phyloP scores from a whole-genome alignment of 257 asterid genomes.

The Lycium barbarum region DNA sequence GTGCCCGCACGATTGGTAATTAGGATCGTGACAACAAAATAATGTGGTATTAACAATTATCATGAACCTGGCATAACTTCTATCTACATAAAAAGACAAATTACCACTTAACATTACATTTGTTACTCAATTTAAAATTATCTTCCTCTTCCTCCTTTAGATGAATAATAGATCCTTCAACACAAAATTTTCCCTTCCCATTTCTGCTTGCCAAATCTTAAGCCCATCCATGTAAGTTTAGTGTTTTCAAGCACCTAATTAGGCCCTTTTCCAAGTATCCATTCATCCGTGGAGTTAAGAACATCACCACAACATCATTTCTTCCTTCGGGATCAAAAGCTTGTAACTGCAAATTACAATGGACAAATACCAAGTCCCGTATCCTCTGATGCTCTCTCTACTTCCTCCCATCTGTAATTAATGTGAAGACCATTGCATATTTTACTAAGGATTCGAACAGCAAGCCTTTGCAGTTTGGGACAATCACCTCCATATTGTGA shows the following conservation, averaged over 20 bases:
- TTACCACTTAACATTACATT: not conserved
- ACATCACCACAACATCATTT: slow-evolving; percentile 23
- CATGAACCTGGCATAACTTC: too few species aligned
- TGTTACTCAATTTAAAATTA: not conserved
- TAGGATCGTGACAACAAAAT: too few species aligned
- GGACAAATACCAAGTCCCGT: slow-evolving; percentile 48
- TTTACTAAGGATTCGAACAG: slow-evolving; percentile 60
- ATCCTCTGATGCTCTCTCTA: slow-evolving; percentile 41
- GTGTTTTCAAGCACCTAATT: slow-evolving; percentile 3
- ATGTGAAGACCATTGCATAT: slow-evolving; percentile 57
- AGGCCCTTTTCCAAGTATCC: slow-evolving; percentile 36
- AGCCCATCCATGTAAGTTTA: slow-evolving; percentile 32
- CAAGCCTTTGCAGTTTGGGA: slow-evolving; percentile 61
- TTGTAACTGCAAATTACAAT: slow-evolving; percentile 59
- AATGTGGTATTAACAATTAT: not conserved
- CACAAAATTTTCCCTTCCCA: not conserved
- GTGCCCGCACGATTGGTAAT: too few species aligned
- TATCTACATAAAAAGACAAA: not conserved
- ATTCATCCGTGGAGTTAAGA: slow-evolving; percentile 39
- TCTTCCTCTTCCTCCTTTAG: not conserved
- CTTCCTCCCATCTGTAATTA: slow-evolving; percentile 39
- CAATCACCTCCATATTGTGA: slow-evolving; percentile 48
- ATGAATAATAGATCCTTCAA: not conserved
- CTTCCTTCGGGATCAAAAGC: slow-evolving; percentile 36
- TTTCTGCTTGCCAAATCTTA: slow-evolving; percentile 22